Evolutionary conservation across 129 eudicot species (phyloP), one percentile per base, ranked within the genome.

Genomic region (Saussurea involucrata): DNA sequence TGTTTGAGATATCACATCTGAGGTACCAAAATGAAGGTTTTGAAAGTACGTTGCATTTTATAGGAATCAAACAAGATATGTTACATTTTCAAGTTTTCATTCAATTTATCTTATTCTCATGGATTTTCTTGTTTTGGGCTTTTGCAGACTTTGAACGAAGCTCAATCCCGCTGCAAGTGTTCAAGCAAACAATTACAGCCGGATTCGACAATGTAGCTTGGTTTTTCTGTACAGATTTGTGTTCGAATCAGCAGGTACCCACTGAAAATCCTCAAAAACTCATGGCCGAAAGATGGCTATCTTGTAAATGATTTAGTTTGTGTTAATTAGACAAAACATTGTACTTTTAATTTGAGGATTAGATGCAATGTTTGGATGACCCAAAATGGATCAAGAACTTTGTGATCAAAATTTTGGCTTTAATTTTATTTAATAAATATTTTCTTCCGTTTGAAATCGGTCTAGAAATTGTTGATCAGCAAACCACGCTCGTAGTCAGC

Each of bases 111-210:
- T 72, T 17, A 6, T 74, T 66, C 75, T 73, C 74, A 68, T 58
- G 33, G 46, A 25, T 22, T 75, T 40, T 11, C 18, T 24, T 77
- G 29, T 74, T 76, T 77, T 73, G 22, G 44, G 15, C 12, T 27
- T 73, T 27, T 73, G 66, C 77, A 92, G 98, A 84, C 78, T 12
- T 87, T 92, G 75, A 82, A 73, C 3, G 92, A 90, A 21, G 79
- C 87, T 17, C 90, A 77, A 75, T 81, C 92, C 29, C 88, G 85
- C 69, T 93, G 98, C 82, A 81, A 84, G 64, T 93, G 96, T 66
- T 37, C 90, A 37, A 76, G 82, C 24, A 75, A 76, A 69, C 46
- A 82, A 66, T 71, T 75, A 76, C 78, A 77, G 22, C 78, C 80
- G 4, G 70, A 42, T 78, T 75, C 84, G 6, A 74, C 75, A 20